Evolutionary conservation across 306 rosid genomes (phyloP), one percentile per base, ranked within the genome.

Genomic region (Potentilla sterilis): DNA sequence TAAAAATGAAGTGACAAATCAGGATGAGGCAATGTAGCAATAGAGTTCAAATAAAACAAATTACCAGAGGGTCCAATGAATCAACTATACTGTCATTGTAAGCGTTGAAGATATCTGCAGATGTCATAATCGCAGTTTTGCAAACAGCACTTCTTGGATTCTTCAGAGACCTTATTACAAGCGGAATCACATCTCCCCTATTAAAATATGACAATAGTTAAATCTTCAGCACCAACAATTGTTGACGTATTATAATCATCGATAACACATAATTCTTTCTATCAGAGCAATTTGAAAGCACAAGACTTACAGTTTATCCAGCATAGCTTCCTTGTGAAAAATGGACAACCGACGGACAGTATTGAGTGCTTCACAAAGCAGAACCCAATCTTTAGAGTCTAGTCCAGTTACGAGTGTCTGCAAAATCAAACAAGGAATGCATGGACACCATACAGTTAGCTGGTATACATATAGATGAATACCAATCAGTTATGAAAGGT

Each of bases 81-180:
- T 96, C 99, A 69, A 96, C 78, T 41, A 90, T 75, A 46, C 79
- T 82, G 84, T 96, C 98, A 70, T 75, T 88, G 67, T 92, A 96
- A 41, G 93, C 90, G 13, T 64, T 76, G 87, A 96, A 96, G 86
- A 96, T 88, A 86, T 96, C 99, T 14, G 93, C 92, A 76, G 97
- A 90, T 59, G 99, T 88, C 99, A 92, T 92, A 64, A 92, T 85
- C n/a, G 99, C 97, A 70, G 99, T 96, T 85, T 96, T 96, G 83
- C 93, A 87, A 79, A 96, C 96, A 82, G 99, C 98, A 77, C 99
- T 92, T 86, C 99, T 85, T 24, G 99, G 99, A 86, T 76, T 89
- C 82, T 96, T 96, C 85, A 96, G 82, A 63, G 99, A 84, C 88
- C 87, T 92, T 7, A 81, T 96, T 73, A 96, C 86, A 55, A 81